Percentiles rank a stretch among this genome's conserved stretches.
These are phyloP conservation scores for Tephrocybe sp. DNA, from an alignment of 768 basidiomycete species.

Conservation along the genomic window DNA sequence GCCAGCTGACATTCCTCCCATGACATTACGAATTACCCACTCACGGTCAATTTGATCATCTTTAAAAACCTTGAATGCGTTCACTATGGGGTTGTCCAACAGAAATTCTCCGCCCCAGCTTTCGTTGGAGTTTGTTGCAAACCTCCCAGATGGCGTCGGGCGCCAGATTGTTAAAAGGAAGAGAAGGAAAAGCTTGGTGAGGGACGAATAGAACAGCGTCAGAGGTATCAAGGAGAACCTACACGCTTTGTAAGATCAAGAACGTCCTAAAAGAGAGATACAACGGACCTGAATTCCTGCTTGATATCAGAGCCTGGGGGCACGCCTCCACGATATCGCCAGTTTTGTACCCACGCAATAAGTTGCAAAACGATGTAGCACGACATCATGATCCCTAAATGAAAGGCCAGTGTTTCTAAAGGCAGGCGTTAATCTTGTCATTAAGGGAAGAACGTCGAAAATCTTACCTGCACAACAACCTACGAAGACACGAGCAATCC, in stretches of 20 bases:
- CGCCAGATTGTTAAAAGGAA: slow-evolving; percentile 81
- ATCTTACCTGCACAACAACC: slow-evolving; percentile 63
- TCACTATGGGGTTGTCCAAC: slow-evolving; percentile 32
- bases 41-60: slow-evolving; percentile 77
- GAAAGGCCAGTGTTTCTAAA: slow-evolving; percentile 76
- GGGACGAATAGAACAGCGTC: slow-evolving; percentile 79
- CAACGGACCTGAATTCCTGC: slow-evolving; percentile 59
- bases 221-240: slow-evolving; percentile 77
- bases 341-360: slow-evolving; percentile 34
- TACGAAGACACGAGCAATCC: slow-evolving; percentile 59
- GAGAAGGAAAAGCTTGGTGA: slow-evolving; percentile 83
- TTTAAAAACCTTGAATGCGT: slow-evolving; percentile 58
- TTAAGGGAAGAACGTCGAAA: not conserved
- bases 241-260: not conserved
- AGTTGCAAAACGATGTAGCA: slow-evolving; percentile 52
- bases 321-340: slow-evolving; percentile 17
- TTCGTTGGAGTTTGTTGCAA: slow-evolving; percentile 23
- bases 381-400: slow-evolving; percentile 59
- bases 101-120: slow-evolving; percentile 26
- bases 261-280: not conserved
- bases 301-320: slow-evolving; percentile 47
- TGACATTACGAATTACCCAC: slow-evolving; percentile 80
- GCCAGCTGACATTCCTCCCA: slow-evolving; percentile 86
- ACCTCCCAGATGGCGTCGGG: slow-evolving; percentile 37
- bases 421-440: not conserved